These are phyloP conservation scores for Calycina herbarum DNA, from an alignment of 2,329 filamentous ascomycete genomes.

Conservation along the genomic window DNA sequence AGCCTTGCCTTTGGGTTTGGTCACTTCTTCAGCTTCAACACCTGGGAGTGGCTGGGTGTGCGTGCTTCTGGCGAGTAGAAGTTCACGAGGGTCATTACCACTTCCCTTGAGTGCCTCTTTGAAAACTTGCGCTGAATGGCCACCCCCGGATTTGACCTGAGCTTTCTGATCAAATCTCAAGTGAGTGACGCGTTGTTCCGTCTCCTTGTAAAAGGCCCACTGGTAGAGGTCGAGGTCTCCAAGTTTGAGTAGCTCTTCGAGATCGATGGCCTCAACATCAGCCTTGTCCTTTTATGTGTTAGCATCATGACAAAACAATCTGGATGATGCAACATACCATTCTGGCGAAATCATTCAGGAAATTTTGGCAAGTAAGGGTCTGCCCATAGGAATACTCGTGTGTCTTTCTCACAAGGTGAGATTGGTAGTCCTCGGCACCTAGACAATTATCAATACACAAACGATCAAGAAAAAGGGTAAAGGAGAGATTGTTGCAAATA, in stretches of 20 bases:
- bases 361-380: slow-evolving; percentile 40
- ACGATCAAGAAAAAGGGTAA: neutral
- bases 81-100: slow-evolving; percentile 2
- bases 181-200: slow-evolving; percentile 53
- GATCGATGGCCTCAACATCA: slow-evolving; percentile 46
- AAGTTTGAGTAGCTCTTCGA: slow-evolving; percentile 45
- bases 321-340: slow-evolving; percentile 24
- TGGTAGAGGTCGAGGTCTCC: slow-evolving; percentile 49
- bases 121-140: slow-evolving; percentile 13
- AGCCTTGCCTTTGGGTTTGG: too few species aligned
- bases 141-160: neutral
- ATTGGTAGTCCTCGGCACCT: slow-evolving; percentile 1
- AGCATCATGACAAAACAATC: slow-evolving; percentile 5
- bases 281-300: slow-evolving; percentile 40
- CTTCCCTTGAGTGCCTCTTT: neutral
- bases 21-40: neutral
- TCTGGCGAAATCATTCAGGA: slow-evolving; percentile 47
- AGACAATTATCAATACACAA: neutral
- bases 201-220: slow-evolving; percentile 53
- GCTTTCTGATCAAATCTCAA: slow-evolving; percentile 44
- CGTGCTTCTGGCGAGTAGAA: neutral
- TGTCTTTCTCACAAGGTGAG: neutral
- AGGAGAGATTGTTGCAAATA: neutral
- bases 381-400: slow-evolving; percentile 44
- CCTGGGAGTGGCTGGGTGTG: neutral